Conservation (phyloP, 2,329 filamentous ascomycete species). For the Botrytis galanthina region DNA sequence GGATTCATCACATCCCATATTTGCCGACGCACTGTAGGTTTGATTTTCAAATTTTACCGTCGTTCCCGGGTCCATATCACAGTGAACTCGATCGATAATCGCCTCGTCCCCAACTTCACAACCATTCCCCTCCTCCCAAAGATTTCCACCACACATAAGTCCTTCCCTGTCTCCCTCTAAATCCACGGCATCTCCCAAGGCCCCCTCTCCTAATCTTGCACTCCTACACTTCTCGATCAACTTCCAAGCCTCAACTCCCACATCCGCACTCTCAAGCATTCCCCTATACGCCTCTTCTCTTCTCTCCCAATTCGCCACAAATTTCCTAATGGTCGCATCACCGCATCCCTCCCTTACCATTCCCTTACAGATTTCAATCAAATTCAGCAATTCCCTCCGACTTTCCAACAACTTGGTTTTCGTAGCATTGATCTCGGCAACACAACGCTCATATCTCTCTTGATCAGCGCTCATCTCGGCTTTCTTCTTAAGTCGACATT, state of each 20-base stretch:
- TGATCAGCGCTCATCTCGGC: not conserved
- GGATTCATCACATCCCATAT: not conserved
- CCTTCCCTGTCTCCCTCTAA: not conserved
- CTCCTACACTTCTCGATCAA: conserved; percentile 4
- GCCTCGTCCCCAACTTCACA: not conserved
- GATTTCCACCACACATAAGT: too few species aligned
- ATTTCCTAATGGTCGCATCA: not conserved
- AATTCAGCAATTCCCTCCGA: not conserved
- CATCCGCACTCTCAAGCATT: not conserved
- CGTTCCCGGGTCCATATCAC: not conserved
- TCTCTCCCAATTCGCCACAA: not conserved
- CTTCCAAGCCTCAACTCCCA: not conserved
- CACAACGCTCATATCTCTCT: not conserved
- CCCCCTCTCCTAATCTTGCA: not conserved
- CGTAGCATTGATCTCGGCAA: not conserved
- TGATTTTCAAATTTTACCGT: not conserved
- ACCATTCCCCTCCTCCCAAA: not conserved
- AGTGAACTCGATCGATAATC: not conserved
- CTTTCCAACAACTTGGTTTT: not conserved
- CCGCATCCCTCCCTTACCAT: not conserved
- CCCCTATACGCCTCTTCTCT: conserved; percentile 11
- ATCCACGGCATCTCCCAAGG: not conserved
- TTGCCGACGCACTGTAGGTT: not conserved
- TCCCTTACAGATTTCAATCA: conserved; percentile 5
- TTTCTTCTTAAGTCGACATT: conserved; percentile 14